Evolutionary conservation across 257 asterid species (phyloP), one percentile per base, ranked within the genome.

Genomic region (Buddleja alternifolia): DNA sequence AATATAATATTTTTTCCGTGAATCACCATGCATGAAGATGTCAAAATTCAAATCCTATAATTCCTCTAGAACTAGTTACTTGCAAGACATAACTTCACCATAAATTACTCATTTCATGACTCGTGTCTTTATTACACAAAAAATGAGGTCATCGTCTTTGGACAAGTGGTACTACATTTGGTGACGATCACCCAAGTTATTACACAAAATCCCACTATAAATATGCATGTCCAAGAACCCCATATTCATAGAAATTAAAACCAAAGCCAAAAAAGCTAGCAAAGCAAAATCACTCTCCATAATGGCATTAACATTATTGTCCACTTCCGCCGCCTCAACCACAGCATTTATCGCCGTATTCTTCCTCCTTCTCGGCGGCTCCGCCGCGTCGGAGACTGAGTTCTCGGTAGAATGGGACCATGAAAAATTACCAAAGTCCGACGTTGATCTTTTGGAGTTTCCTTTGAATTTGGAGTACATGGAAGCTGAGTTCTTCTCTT

Each of bases 401-500:
- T 0, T 2, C 17, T 1, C 12, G 3, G 2, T 2, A 15, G 64
- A 19, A 16, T 3, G 40, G 8, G 54, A 37, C 44, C 6, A 7
- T 14, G 8, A 8, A 4, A 17, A 47, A 0, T 4, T 87, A 25
- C 80, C 95, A 0, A 37, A 67, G 56, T 55, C 83, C 0, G 94
- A 92, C 60, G 44, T 80, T 1, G 77, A 84, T 75, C 84, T 82
- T 0, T 6, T 92, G 66, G 98, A 92, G 48, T 89, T 92, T 37
- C 92, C 95, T 0, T 37, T 92, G 39, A 92, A 92, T 77, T 72
- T 92, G 54, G 96, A 92, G 86, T 89, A 73, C 50, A 68, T 89
- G 76, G 96, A 92, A 73, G 89, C 98, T 0, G 96, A 92, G 73
- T 92, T 89, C 78, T 89, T 92, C 88, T 63, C 85, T 1, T 87